Conservation (phyloP, 176 grass and related monocot genomes). For the Oryza glumipatula region DNA sequence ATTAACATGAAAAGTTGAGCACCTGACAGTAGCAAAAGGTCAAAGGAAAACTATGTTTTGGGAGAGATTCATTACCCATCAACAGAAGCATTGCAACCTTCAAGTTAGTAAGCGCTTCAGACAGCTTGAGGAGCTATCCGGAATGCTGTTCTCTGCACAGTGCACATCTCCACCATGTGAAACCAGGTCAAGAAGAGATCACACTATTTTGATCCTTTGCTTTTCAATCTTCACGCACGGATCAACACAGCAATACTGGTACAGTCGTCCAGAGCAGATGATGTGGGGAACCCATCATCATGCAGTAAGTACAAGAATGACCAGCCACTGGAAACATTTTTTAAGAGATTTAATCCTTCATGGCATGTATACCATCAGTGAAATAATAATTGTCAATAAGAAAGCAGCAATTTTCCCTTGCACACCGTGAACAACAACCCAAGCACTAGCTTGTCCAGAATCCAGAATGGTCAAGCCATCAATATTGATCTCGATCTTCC, state of each 20-base stretch:
- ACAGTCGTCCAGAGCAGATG: background rate
- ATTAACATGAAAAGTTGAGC: background rate
- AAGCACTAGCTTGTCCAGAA: background rate
- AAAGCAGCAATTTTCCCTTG: background rate
- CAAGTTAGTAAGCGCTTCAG: background rate
- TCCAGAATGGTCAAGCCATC: background rate
- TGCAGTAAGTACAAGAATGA: background rate
- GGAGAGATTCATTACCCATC: background rate
- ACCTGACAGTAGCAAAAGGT: background rate
- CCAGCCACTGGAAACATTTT: background rate
- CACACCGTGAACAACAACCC: background rate
- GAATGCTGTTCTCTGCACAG: background rate
- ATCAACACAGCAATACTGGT: background rate
- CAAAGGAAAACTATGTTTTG: background rate
- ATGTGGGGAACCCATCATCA: background rate
- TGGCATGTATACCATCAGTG: background rate
- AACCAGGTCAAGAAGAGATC: background rate
- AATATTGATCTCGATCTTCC: background rate
- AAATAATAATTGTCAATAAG: background rate
- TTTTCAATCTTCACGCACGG: background rate
- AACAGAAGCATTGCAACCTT: background rate
- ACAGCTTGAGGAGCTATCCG: background rate
- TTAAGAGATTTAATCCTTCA: background rate
- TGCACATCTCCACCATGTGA: background rate
- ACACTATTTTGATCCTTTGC: background rate